Percentiles rank a stretch among this genome's conserved stretches.
Evolutionary conservation across 163 green algal species (phyloP).

Genomic region (Chlamydomonas reinhardtii): DNA sequence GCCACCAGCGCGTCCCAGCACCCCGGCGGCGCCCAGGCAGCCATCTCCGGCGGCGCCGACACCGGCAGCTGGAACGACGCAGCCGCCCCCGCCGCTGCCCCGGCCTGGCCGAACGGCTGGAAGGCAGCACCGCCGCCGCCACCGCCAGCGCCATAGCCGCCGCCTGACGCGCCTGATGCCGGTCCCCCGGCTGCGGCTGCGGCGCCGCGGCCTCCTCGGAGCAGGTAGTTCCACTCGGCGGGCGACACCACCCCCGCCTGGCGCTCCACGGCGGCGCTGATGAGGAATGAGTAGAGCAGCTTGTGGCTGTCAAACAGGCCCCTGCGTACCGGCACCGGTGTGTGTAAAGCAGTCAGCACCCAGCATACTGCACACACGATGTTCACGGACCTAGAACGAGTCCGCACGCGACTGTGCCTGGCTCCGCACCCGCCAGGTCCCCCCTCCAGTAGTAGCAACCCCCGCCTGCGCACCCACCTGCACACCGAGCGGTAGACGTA

Average conservation of each 20-base stretch:
- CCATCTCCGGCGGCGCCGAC: conserved; percentile 11
- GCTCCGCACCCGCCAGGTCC: no score
- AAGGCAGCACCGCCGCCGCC: no score
- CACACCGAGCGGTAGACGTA: conserved; percentile 80
- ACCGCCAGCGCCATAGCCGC: no score
- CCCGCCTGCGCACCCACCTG: neutral
- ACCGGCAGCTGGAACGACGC: neutral
- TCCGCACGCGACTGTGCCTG: no score
- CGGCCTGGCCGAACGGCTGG: neutral
- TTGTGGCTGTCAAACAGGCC: conserved; percentile 86
- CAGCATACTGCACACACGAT: no score
- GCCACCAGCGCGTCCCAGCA: conserved; percentile 40
- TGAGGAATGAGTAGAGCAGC: conserved; percentile 82
- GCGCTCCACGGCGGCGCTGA: conserved; percentile 73
- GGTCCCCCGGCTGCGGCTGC: neutral
- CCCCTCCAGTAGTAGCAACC: no score
- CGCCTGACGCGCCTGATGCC: no score
- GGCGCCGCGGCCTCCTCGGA: conserved; percentile 61
- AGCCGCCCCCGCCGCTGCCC: neutral
- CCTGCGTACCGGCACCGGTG: conserved; percentile 23
- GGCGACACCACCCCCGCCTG: conserved; percentile 43
- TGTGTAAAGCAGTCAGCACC: no score
- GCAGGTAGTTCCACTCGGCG: conserved; percentile 81
- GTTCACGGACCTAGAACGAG: no score
- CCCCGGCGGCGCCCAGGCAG: conserved; percentile 23